Evolutionary conservation across 306 rosid genomes (phyloP).

Genomic region (Glycyrrhiza uralensis): DNA sequence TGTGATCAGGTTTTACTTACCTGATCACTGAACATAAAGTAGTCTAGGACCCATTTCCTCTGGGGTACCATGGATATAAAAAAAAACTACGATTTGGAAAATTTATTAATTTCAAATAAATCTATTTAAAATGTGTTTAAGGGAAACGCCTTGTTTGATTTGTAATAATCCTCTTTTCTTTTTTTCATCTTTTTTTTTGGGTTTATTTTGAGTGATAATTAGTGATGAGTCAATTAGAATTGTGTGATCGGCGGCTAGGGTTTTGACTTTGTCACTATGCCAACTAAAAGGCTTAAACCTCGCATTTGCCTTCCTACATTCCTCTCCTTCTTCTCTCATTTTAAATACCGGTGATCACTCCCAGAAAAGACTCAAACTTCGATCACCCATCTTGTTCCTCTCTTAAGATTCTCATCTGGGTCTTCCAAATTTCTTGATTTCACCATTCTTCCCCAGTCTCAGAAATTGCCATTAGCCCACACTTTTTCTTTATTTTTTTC

Average conservation of each 20-base stretch:
- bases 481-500: neutral
- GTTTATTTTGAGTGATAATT: neutral
- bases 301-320: neutral
- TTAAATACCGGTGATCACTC: neutral
- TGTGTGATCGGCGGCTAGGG: constrained; percentile 73
- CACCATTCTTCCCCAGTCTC: neutral
- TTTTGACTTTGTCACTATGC: constrained; percentile 34
- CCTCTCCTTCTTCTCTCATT: neutral
- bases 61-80: too few relatives aligned
- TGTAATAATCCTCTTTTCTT: too few relatives aligned
- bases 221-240: neutral
- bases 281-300: constrained; percentile 22
- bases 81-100: too few relatives aligned
- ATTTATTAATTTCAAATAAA: too few relatives aligned
- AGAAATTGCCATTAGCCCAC: neutral
- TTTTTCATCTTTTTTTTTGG: neutral
- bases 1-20: too few relatives aligned
- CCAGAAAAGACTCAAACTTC: constrained; percentile 1
- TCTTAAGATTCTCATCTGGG: constrained; percentile 1
- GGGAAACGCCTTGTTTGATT: too few relatives aligned
- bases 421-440: neutral
- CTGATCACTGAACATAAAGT: too few relatives aligned
- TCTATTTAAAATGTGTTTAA: too few relatives aligned
- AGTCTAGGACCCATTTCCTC: too few relatives aligned
- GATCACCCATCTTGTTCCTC: neutral